Percentiles rank a stretch among this genome's conserved stretches.
Conservation (phyloP, 352 stramenopile genomes). For the Halophytophthora batemanensis region DNA sequence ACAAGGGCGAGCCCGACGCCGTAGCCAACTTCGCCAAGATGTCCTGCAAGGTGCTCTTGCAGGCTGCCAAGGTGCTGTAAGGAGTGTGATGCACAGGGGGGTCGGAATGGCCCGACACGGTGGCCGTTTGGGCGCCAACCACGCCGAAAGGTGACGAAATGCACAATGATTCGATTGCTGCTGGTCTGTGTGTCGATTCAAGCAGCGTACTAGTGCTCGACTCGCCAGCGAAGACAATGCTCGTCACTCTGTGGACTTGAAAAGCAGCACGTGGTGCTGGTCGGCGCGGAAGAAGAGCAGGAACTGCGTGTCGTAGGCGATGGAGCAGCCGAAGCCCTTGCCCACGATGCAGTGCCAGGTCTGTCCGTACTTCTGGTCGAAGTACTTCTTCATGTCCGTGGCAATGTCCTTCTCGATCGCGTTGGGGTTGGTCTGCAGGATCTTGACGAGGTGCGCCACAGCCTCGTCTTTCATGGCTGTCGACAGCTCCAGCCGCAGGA, state of each 20-base stretch:
- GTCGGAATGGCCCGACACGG: neutral
- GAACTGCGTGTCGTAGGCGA: slow-evolving; percentile 89
- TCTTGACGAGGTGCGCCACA: slow-evolving; percentile 41
- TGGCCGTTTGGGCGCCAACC: no score
- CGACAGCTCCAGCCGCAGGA: slow-evolving; percentile 61
- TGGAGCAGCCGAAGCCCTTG: slow-evolving; percentile 87
- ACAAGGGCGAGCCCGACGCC: slow-evolving; percentile 32
- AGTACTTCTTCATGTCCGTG: slow-evolving; percentile 99
- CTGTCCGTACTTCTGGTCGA: slow-evolving; percentile 95
- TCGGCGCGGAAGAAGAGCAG: slow-evolving; percentile 86
- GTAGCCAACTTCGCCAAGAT: slow-evolving; percentile 52
- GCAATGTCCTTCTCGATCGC: slow-evolving; percentile 94
- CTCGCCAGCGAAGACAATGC: neutral
- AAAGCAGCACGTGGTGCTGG: slow-evolving; percentile 80
- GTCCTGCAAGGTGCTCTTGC: slow-evolving; percentile 58
- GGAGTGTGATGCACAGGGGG: neutral
- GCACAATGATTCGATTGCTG: no score
- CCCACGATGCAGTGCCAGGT: slow-evolving; percentile 95
- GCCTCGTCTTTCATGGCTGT: slow-evolving; percentile 74
- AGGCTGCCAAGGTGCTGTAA: slow-evolving; percentile 46
- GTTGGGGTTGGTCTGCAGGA: slow-evolving; percentile 33
- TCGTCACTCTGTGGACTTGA: slow-evolving; percentile 76
- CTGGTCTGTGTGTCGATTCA: no score
- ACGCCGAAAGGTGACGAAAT: no score
- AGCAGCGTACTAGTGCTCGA: no score